Percentiles rank a stretch among this genome's conserved stretches.
Evolutionary conservation across 108 stramenopile genomes (phyloP).

Genomic region (Stephanodiscus triporus): DNA sequence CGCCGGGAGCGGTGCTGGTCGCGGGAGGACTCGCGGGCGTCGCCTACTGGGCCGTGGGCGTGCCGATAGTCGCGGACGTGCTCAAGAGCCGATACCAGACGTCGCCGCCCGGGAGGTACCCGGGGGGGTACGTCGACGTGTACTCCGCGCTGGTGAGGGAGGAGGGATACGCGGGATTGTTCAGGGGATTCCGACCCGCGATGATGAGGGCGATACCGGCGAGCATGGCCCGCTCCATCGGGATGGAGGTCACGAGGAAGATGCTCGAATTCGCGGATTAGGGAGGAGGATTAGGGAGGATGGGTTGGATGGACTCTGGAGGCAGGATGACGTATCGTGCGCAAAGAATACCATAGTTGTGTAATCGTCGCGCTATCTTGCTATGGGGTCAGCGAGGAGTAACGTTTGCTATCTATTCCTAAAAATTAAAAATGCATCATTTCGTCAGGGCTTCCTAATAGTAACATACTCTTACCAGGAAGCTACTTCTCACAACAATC

Average conservation of each 20-base stretch:
- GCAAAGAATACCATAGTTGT: too few relatives aligned
- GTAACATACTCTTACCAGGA: not conserved
- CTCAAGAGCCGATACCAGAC: conserved; percentile 85
- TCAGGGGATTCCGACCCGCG: conserved; percentile 79
- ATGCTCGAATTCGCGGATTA: conserved; percentile 55
- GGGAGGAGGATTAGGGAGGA: too few relatives aligned
- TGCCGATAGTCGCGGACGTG: conserved; percentile 71
- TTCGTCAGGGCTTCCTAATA: too few relatives aligned
- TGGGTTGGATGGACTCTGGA: too few relatives aligned
- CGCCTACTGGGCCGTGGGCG: conserved; percentile 77
- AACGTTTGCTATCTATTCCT: too few relatives aligned
- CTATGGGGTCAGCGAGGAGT: too few relatives aligned
- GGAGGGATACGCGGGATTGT: conserved; percentile 78
- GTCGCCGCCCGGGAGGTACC: conserved; percentile 76
- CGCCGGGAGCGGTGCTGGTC: conserved; percentile 68
- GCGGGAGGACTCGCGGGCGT: conserved; percentile 89
- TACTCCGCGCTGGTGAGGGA: conserved; percentile 62
- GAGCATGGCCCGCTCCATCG: conserved; percentile 91
- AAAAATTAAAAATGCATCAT: too few relatives aligned
- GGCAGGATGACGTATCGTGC: too few relatives aligned
- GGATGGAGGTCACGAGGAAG: conserved; percentile 72
- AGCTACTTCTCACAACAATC: not conserved
- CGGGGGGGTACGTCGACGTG: conserved; percentile 62
- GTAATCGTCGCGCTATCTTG: too few relatives aligned
- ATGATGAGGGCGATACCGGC: conserved; percentile 91